A percentile compares a stretch with the other conserved stretches of the same genome.
These are phyloP conservation scores for Aspergillus sp. DNA, from an alignment of 2,329 filamentous ascomycete species.

Conservation along the genomic window DNA sequence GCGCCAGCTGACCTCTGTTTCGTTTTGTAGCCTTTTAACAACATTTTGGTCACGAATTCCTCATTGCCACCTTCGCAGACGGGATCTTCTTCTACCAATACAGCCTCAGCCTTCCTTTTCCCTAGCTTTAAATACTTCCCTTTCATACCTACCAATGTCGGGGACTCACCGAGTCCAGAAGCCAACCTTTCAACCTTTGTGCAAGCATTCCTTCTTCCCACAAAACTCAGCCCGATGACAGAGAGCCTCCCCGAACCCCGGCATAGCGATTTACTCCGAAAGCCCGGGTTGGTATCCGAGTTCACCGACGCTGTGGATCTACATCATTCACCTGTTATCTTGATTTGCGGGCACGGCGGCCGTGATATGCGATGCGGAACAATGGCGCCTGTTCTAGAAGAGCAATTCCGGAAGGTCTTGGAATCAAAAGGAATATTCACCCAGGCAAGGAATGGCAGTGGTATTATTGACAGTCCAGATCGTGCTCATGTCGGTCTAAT, in stretches of 20 bases:
- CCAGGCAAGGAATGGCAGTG: constrained; percentile 17
- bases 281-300: constrained; percentile 47
- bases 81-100: constrained; percentile 15
- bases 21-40: constrained; percentile 70
- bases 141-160: constrained; percentile 62
- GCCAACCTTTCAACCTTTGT: constrained; percentile 46
- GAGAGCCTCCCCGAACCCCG: constrained; percentile 29
- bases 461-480: constrained; percentile 26
- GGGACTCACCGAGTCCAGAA: constrained; percentile 37
- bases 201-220: constrained; percentile 41
- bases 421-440: constrained; percentile 28
- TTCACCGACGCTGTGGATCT: constrained; percentile 66
- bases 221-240: constrained; percentile 34
- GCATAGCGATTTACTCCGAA: constrained; percentile 40
- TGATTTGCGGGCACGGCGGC: constrained; percentile 85
- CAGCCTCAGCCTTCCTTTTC: constrained; percentile 69
- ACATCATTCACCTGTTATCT: constrained; percentile 56
- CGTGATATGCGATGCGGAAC: constrained; percentile 81
- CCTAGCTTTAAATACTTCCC: constrained; percentile 81
- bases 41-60: constrained; percentile 72
- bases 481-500: constrained; percentile 50
- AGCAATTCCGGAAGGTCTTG: constrained; percentile 62
- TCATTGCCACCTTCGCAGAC: constrained; percentile 65
- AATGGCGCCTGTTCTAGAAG: constrained; percentile 70
- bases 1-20: constrained; percentile 10